Evolutionary conservation across 768 basidiomycete species (phyloP), one percentile per base, ranked within the genome.

Genomic region (Daedaleopsis sinensis): DNA sequence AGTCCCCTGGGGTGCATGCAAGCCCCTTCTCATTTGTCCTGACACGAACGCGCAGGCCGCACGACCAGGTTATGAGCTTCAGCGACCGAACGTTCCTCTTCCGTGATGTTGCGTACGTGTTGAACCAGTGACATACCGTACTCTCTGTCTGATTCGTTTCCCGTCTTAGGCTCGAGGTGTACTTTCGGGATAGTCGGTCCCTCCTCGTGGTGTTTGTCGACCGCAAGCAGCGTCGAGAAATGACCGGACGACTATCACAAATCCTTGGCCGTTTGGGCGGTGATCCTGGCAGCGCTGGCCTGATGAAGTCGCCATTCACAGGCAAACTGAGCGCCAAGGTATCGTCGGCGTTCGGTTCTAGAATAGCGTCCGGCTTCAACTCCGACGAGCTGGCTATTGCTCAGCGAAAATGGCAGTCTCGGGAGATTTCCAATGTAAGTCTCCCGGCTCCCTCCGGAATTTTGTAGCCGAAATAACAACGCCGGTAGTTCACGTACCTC

Each of bases 181-280:
- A 96, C 75, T 94, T 97, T 80, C 89, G 87, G 67, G 96, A 98
- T 67, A 94, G 93, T 66, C 86, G 93, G 8, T 95, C 93, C 16
- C 77, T 97, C 48, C 78, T 98, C 21, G 80, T 93, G 35, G 90
- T 95, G 2, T 96, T 97, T 73, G 75, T 87, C 21, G 86, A 87
- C 61, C 86, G 86, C 68, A 77, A 82, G 62, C 84, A 84, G 52
- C 82, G 92, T 49, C 82, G 84, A 39, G 82, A 84, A 13, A 78
- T 86, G 43, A 82, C 86, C 48, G 79, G 83, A 36, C 79, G 82
- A 27, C 75, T 92, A 12, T 72, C 79, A 9, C 68, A 68, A 13
- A 81, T 86, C 47, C 76, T 87, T 18, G 44, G 24, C 21, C 72
- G 75, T 23, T 80, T 79, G 16, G 37, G 61, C 1, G 53, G 57